Percentiles rank a stretch among this genome's conserved stretches.
Evolutionary conservation across 805 yeast genomes (phyloP).

Genomic region (Aciculoconidium aculeatum): DNA sequence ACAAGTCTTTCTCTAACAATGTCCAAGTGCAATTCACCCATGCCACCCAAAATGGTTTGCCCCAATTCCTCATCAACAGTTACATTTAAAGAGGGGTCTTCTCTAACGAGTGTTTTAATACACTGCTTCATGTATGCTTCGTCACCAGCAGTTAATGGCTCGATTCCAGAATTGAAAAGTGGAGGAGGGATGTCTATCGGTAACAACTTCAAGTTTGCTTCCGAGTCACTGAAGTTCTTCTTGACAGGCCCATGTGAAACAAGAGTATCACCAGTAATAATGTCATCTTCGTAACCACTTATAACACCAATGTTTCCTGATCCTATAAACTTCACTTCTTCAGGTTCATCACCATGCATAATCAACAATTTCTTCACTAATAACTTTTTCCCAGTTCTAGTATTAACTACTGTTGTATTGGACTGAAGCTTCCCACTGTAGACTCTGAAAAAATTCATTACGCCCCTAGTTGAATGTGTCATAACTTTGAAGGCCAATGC

Average conservation of each 20-base stretch:
- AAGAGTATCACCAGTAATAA: constrained; percentile 88
- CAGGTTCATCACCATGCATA: constrained; percentile 86
- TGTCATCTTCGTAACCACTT: constrained; percentile 60
- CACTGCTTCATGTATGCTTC: constrained; percentile 67
- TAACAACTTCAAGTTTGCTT: constrained; percentile 44
- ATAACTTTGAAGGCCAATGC: constrained; percentile 90
- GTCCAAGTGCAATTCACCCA: constrained; percentile 96
- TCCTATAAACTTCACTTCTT: constrained; percentile 55
- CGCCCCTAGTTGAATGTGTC: constrained; percentile 77
- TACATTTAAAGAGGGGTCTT: constrained; percentile 83
- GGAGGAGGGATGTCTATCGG: constrained; percentile 91
- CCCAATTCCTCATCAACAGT: constrained; percentile 78
- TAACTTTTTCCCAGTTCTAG: constrained; percentile 62
- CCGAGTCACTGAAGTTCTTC: constrained; percentile 39
- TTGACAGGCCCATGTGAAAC: constrained; percentile 53
- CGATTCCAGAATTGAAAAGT: constrained; percentile 79
- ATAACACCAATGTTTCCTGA: constrained; percentile 91
- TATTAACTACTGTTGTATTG: constrained; percentile 58
- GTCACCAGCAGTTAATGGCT: constrained; percentile 81
- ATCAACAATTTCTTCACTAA: constrained; percentile 62
- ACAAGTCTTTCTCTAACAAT: constrained; percentile 75
- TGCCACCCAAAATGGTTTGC: constrained; percentile 84
- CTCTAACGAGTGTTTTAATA: constrained; percentile 59
- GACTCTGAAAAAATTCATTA: constrained; percentile 80
- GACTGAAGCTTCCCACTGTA: constrained; percentile 73